These are phyloP conservation scores for Paraphoma chrysanthemicola DNA, from an alignment of 2,329 filamentous ascomycete genomes.

Conservation along the genomic window DNA sequence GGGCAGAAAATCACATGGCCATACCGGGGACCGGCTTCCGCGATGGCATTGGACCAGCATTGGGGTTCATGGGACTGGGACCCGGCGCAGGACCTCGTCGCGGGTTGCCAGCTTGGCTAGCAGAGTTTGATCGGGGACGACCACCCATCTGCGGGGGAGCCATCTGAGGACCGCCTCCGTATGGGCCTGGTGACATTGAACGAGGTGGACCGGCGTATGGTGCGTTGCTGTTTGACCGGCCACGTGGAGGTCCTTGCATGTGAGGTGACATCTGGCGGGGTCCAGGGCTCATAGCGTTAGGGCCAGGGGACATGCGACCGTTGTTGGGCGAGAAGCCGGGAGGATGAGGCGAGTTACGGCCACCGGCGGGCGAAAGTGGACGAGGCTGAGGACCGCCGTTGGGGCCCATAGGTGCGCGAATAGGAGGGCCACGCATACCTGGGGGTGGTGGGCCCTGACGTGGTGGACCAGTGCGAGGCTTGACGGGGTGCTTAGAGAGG, in stretches of 20 bases:
- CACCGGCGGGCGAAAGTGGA: slow-evolving; percentile 55
- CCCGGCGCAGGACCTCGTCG: slow-evolving; percentile 41
- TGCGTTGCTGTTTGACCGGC: slow-evolving; percentile 48
- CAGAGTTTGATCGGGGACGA: slow-evolving; percentile 48
- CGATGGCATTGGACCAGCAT: slow-evolving; percentile 38
- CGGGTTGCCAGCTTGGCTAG: slow-evolving; percentile 34
- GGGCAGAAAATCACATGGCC: slow-evolving; percentile 43
- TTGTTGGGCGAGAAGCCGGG: slow-evolving; percentile 28
- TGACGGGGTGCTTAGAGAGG: slow-evolving; percentile 88
- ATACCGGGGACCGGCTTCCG: slow-evolving; percentile 58
- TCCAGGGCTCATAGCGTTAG: slow-evolving; percentile 43
- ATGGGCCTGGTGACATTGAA: slow-evolving; percentile 49
- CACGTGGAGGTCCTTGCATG: slow-evolving; percentile 30
- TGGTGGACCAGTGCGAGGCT: slow-evolving; percentile 70
- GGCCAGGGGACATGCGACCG: slow-evolving; percentile 38
- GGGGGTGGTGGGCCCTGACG: slow-evolving; percentile 60
- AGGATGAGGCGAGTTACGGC: slow-evolving; percentile 57
- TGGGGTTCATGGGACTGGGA: slow-evolving; percentile 48
- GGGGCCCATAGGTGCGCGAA: slow-evolving; percentile 40
- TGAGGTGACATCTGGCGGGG: slow-evolving; percentile 39
- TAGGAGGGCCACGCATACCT: slow-evolving; percentile 41
- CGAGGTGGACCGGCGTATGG: slow-evolving; percentile 43
- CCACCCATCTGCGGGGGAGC: slow-evolving; percentile 35
- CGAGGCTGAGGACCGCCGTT: slow-evolving; percentile 41
- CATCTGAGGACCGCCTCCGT: slow-evolving; percentile 45